phyloP scores from a whole-genome alignment of 75 land plant species.

The Pseudotsuga menziesii region DNA sequence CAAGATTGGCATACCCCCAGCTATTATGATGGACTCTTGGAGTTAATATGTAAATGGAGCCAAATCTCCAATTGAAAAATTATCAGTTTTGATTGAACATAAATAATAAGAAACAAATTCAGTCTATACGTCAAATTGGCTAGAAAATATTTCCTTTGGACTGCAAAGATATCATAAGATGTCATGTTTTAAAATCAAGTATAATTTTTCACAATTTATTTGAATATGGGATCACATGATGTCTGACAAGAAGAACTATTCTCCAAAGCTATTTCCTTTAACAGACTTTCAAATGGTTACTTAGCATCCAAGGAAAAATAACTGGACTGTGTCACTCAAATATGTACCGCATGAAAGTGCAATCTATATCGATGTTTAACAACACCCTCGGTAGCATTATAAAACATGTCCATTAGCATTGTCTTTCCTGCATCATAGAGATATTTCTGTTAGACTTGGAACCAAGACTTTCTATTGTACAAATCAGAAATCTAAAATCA shows the following conservation, averaged over 20 bases:
- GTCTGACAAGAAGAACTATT: too few relatives aligned
- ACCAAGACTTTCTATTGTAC: neutral
- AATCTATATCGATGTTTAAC: constrained; percentile 79
- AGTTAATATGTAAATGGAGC: neutral
- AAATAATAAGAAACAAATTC: too few relatives aligned
- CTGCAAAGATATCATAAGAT: neutral
- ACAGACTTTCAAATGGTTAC: neutral
- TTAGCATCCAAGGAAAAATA: neutral
- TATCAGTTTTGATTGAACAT: neutral
- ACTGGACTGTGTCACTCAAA: neutral
- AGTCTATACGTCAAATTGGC: too few relatives aligned
- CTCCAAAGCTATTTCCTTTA: neutral
- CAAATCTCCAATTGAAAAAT: neutral
- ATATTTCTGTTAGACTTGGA: neutral
- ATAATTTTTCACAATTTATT: neutral
- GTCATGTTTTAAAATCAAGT: neutral
- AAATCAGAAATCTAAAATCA: neutral
- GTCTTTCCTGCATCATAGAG: constrained; percentile 73
- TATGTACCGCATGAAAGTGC: constrained; percentile 90
- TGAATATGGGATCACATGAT: neutral
- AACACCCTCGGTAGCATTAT: constrained; percentile 69
- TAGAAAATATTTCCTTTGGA: too few relatives aligned
- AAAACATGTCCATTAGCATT: constrained; percentile 98
- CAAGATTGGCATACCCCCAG: too few relatives aligned
- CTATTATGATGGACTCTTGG: neutral